phyloP scores from a whole-genome alignment of 371 early-diverging fungal species.

The Capillidium rhysosporum region DNA sequence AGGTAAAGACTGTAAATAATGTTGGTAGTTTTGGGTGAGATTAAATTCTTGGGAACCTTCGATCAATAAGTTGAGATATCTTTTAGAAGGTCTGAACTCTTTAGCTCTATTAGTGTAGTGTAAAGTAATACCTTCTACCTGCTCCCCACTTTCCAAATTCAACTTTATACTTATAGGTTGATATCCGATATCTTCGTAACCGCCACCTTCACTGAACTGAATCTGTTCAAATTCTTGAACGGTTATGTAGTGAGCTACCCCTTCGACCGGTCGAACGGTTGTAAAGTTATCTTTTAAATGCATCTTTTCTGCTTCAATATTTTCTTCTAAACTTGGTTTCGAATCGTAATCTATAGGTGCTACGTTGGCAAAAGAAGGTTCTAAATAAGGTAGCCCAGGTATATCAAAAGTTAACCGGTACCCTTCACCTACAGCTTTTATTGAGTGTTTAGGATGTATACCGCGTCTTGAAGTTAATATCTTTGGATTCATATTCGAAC shows the following conservation, averaged over 20 bases:
- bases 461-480: conserved; percentile 22
- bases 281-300: not conserved
- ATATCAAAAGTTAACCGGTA: conserved; percentile 26
- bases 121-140: not conserved
- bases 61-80: not conserved
- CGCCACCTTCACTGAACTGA: not conserved
- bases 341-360: too few relatives aligned
- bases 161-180: not conserved
- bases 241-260: not conserved
- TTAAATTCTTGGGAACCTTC: not conserved
- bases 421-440: conserved; percentile 15
- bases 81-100: not conserved
- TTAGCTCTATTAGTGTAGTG: not conserved
- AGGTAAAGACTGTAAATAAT: not conserved
- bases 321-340: too few relatives aligned
- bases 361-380: conserved; percentile 20
- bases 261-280: not conserved
- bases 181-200: not conserved
- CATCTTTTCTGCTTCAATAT: not conserved
- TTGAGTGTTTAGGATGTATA: conserved; percentile 17
- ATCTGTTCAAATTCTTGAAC: not conserved
- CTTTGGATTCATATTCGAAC: conserved; percentile 24
- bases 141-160: not conserved
- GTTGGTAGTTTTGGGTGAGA: not conserved
- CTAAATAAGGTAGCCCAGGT: conserved; percentile 20